Base-by-base conservation (phyloP, 345 rosid genomes). In the Eucalyptus pumila region DNA sequence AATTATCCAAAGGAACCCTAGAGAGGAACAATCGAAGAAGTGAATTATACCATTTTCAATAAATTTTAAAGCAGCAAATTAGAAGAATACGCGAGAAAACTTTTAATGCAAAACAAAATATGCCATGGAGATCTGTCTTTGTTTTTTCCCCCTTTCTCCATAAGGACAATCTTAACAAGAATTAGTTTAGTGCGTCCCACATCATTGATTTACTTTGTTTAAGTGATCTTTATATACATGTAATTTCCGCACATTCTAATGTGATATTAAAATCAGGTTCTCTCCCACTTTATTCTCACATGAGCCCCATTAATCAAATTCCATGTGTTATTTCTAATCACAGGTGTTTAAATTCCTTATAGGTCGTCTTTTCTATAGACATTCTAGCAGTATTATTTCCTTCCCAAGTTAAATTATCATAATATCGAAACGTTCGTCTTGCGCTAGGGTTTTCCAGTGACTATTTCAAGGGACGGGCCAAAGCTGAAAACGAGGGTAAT, bases 211-310 rank as follows among this genome's bases (percentile, higher is more conserved):
- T 60, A 12, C 4, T 60, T 13, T 6, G 4, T 12, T 30, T 13
- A 27, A 62, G 16, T 62, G 15, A 1, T 11, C 14, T 58, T 58
- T 58, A 62, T 27, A 62, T 62, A 62, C 5, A 12, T 4, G 4
- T 60, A 13, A 6, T 62, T n/a, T 30, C 6, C 2, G 2, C 1
- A 34, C 14, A 37, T 17, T 34, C 2, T 72, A 37, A 11, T 37
- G 19, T 9, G 26, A 37, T 5, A 72, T 16, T 23, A 72, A 1
- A 69, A 37, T 72, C 8, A 19, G 8, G 26, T 5, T 72, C 4
- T 10, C 2, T 2, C 45, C 14, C 7, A 17, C 0, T 72, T 34
- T 72, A 19, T 9, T 37, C 6, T 3, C 2, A 4, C 4, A 13
- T 72, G 14, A 37, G 45, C 40, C 27, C 4, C 14, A 12, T 37